phyloP scores from a whole-genome alignment of 805 yeast species.

The Kazachstania viticola region DNA sequence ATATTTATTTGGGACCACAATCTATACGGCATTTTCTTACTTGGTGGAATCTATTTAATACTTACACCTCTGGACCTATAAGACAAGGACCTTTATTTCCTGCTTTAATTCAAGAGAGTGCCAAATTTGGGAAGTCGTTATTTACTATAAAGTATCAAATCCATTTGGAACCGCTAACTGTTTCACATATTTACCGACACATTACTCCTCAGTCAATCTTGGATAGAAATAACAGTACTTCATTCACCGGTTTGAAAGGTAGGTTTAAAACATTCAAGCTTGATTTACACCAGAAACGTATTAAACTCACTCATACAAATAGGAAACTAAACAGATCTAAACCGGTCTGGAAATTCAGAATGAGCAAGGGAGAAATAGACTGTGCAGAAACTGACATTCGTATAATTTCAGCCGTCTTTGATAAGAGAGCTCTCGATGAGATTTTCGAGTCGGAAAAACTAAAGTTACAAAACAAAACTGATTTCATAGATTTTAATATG shows the following conservation, averaged over 20 bases:
- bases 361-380: conserved; percentile 61
- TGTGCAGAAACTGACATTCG: conserved; percentile 59
- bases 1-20: conserved; percentile 64
- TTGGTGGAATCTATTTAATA: conserved; percentile 77
- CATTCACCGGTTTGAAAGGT: conserved; percentile 54
- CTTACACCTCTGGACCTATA: conserved; percentile 69
- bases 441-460: conserved; percentile 12
- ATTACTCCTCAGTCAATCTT: conserved; percentile 33
- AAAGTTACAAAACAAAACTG: neutral
- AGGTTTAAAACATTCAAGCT: conserved; percentile 39
- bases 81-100: conserved; percentile 61
- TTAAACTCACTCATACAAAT: conserved; percentile 30
- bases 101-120: conserved; percentile 32
- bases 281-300: conserved; percentile 50
- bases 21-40: conserved; percentile 51
- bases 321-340: conserved; percentile 36
- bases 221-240: conserved; percentile 31
- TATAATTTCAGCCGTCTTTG: conserved; percentile 50
- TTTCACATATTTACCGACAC: conserved; percentile 61
- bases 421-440: conserved; percentile 40
- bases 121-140: conserved; percentile 57
- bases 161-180: conserved; percentile 50
- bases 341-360: conserved; percentile 40
- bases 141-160: conserved; percentile 67
- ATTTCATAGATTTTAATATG: conserved; percentile 1